A percentile compares a stretch with the other conserved stretches of the same genome.
Conservation (phyloP, 2,329 filamentous ascomycete species). For the Colletotrichum kahawae region DNA sequence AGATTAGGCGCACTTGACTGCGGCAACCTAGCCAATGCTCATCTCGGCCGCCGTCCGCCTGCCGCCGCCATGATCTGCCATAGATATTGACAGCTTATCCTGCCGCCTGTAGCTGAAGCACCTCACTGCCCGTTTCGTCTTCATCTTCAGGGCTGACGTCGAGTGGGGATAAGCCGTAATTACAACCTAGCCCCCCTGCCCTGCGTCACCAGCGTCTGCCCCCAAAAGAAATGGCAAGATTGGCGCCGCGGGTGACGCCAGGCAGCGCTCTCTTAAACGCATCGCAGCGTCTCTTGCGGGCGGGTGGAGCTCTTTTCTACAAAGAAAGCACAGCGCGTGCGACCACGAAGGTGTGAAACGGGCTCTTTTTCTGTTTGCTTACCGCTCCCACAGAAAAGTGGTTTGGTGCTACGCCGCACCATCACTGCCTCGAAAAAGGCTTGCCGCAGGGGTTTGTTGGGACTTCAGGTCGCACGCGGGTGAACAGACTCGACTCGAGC, state of each 20-base stretch:
- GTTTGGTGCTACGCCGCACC: neutral
- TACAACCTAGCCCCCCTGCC: neutral
- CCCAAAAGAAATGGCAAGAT: neutral
- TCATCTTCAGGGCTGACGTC: neutral
- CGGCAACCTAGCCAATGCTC: neutral
- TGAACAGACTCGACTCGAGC: neutral
- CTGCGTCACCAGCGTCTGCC: neutral
- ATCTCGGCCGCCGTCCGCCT: neutral
- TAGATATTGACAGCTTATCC: neutral
- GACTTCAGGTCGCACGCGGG: neutral
- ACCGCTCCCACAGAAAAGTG: neutral
- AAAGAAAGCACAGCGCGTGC: neutral
- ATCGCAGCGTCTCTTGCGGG: neutral
- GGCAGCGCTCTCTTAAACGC: neutral
- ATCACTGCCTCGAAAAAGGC: neutral
- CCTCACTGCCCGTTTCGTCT: neutral
- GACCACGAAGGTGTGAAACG: neutral
- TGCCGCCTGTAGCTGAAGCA: neutral
- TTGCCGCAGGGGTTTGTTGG: neutral
- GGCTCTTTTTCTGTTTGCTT: neutral
- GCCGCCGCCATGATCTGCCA: neutral
- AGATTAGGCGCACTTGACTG: neutral
- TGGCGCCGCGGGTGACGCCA: neutral
- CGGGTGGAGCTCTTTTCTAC: neutral
- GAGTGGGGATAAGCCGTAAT: neutral